Base-by-base conservation (phyloP, 805 yeast species). In the Metschnikowia proteae region DNA sequence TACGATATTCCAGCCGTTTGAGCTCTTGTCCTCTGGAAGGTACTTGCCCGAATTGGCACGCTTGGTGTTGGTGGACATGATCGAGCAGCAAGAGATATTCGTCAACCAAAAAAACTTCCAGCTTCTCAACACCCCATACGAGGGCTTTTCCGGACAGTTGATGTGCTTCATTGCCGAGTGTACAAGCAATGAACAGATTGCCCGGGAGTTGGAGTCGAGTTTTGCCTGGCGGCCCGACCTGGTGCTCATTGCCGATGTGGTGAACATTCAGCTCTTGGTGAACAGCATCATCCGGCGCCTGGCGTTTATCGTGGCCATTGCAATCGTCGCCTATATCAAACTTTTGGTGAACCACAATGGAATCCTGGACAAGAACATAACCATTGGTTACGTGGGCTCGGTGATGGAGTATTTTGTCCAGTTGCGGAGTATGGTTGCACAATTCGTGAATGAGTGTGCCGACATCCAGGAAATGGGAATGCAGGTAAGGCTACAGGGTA, bases 31-130 rank as follows among this genome's bases (percentile, higher is more conserved):
- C 29, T 67, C 81, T 26, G 84, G 85, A 1, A 64, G 86, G 51
- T 79, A 80, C 60, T 61, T 82, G 36, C 78, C 82, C 31, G 86
- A 81, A 58, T 55, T 80, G 46, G 58, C 78, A 5, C 64, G 86
- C 39, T 58, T 77, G 41, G 71, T 71, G 3, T 42, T 78, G 35
- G 50, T 65, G 13, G 76, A 69, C 39, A 53, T 73, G 57, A 56
- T 65, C 23, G 61, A 59, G 10, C 50, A 49, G 11, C 46, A 57
- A 28, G 69, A 66, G 53, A 46, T 72, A 6, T 70, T 71, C 36
- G 45, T 29, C 32, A 47, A 53, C 22, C 57, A 62, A 25, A 52
- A 51, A 36, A 38, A 48, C 35, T 36, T 45, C 30, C 45, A 47
- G 13, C 36, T 53, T 13, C 67, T 60, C 29, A n/a, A 35, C 38